These are phyloP conservation scores for Globisporangium canariense DNA, from an alignment of 352 stramenopile genomes.

Conservation along the genomic window DNA sequence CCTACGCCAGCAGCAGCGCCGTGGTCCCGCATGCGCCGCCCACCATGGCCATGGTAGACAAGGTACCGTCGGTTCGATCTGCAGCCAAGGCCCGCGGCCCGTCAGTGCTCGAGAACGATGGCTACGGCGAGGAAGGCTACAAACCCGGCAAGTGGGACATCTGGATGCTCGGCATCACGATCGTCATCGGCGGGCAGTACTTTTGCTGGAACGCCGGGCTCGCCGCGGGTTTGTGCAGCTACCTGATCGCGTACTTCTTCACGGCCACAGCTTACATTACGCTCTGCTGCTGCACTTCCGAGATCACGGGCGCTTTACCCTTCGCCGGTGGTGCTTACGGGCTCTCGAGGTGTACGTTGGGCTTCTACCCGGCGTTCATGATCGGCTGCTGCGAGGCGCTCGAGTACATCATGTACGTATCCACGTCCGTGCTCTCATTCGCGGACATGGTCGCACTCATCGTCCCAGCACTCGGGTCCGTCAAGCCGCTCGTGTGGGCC, in stretches of 20 bases:
- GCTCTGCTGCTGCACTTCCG: conserved; percentile 27
- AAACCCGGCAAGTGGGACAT: neutral
- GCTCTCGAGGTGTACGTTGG: conserved; percentile 14
- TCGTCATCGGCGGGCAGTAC: conserved; percentile 27
- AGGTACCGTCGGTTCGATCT: neutral
- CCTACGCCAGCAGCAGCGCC: neutral
- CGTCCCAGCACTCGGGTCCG: no score
- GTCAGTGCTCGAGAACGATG: neutral
- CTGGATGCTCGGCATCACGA: conserved; percentile 6
- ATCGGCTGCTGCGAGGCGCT: conserved; percentile 35
- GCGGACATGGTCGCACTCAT: conserved; percentile 28
- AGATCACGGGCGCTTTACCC: conserved; percentile 28
- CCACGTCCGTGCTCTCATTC: conserved; percentile 29
- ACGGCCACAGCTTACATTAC: conserved; percentile 23
- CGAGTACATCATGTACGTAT: conserved; percentile 37
- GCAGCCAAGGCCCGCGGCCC: neutral
- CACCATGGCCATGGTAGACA: neutral
- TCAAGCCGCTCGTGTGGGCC: conserved; percentile 23
- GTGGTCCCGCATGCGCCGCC: neutral
- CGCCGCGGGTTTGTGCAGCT: conserved; percentile 19
- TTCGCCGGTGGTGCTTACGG: conserved; percentile 25
- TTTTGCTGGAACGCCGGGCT: conserved; percentile 32
- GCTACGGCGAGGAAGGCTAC: neutral
- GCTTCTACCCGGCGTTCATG: conserved; percentile 21
- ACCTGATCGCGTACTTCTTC: conserved; percentile 23